Evolutionary conservation across 2,329 filamentous ascomycete species (phyloP).

Genomic region (Lachnum nothofagi): DNA sequence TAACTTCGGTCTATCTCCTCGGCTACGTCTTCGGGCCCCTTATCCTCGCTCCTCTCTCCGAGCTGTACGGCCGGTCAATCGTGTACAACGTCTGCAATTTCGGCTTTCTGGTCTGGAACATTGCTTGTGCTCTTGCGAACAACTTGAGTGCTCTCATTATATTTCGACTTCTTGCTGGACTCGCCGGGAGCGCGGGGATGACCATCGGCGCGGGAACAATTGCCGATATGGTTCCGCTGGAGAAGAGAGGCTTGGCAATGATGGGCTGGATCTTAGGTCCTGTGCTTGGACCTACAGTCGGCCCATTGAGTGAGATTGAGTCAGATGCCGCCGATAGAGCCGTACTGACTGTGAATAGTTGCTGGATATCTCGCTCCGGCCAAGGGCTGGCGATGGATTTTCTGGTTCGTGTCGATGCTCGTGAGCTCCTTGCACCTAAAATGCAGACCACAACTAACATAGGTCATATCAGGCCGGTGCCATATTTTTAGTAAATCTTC

Average conservation of each 20-base stretch:
- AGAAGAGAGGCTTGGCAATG: constrained; percentile 55
- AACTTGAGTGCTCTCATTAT: constrained; percentile 55
- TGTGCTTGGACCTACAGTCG: constrained; percentile 35
- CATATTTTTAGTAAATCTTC: background rate
- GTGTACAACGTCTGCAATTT: constrained; percentile 54
- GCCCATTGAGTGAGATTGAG: constrained; percentile 33
- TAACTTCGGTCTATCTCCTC: constrained; percentile 57
- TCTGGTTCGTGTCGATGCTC: constrained; percentile 33
- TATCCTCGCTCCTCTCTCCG: constrained; percentile 61
- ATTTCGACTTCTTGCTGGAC: constrained; percentile 59
- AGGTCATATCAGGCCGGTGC: background rate
- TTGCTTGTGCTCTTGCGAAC: constrained; percentile 49
- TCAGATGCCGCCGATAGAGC: background rate
- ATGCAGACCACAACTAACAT: background rate
- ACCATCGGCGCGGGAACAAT: constrained; percentile 35
- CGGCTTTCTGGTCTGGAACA: constrained; percentile 56
- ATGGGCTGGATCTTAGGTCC: constrained; percentile 42
- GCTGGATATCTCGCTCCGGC: constrained; percentile 32
- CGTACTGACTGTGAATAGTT: constrained; percentile 1
- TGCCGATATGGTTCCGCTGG: constrained; percentile 55
- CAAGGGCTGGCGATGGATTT: constrained; percentile 35
- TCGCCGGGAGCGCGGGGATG: constrained; percentile 45
- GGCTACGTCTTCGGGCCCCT: constrained; percentile 56
- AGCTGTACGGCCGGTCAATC: constrained; percentile 54
- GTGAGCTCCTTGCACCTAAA: background rate